Conservation (phyloP, 768 basidiomycete species). For the Mycena epipterygia region DNA sequence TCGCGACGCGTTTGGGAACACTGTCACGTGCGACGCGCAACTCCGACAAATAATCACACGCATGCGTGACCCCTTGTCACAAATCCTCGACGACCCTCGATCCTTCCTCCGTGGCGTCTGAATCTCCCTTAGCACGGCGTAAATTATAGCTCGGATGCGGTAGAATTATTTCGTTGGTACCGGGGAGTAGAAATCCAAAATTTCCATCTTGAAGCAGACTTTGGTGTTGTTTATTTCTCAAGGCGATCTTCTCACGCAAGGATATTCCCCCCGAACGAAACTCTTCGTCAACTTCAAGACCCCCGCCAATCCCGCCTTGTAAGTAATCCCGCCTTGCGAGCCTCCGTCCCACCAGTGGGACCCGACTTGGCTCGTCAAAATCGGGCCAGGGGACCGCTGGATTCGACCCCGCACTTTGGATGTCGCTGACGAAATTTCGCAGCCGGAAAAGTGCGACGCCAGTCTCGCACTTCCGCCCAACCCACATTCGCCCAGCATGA, state of each 20-base stretch:
- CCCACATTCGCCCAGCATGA: slow-evolving; percentile 75
- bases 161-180: too few species aligned
- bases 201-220: too few species aligned
- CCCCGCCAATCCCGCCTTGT: slow-evolving; percentile 10
- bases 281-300: neutral
- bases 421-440: slow-evolving; percentile 5
- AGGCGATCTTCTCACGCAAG: too few species aligned
- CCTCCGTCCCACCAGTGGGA: neutral
- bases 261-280: too few species aligned
- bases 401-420: neutral
- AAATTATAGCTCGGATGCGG: too few species aligned
- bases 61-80: too few species aligned
- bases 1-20: slow-evolving; percentile 9
- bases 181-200: too few species aligned
- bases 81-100: too few species aligned
- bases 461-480: slow-evolving; percentile 30
- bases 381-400: slow-evolving; percentile 20
- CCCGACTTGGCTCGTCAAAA: slow-evolving; percentile 21
- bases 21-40: neutral
- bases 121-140: too few species aligned
- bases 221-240: too few species aligned
- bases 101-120: too few species aligned
- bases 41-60: too few species aligned
- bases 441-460: slow-evolving; percentile 32
- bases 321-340: slow-evolving; percentile 6